Percentiles rank a stretch among this genome's conserved stretches.
Evolutionary conservation across 1,284 basidiomycete species (phyloP).

Genomic region (Cryptococcus jaspeensis): DNA sequence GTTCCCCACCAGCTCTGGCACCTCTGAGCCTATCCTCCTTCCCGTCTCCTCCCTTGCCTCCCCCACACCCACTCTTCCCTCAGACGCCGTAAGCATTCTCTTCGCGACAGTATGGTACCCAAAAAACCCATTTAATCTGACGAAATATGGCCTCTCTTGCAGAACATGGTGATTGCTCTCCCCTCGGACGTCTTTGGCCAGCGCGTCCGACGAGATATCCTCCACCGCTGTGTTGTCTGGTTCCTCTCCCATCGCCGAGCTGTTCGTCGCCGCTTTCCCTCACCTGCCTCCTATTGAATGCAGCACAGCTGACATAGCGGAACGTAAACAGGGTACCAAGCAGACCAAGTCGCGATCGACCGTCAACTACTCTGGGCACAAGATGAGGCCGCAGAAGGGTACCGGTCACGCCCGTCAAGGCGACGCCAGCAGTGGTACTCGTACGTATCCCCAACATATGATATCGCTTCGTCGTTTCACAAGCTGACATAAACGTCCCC

Average conservation of each 20-base stretch:
- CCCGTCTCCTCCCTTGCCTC: slow-evolving; percentile 46
- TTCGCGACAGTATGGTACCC: not conserved
- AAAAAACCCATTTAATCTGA: not conserved
- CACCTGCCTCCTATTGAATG: not conserved
- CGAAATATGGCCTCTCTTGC: not conserved
- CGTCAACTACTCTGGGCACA: slow-evolving; percentile 81
- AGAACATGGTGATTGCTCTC: slow-evolving; percentile 38
- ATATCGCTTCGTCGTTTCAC: not conserved
- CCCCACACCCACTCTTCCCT: slow-evolving; percentile 35
- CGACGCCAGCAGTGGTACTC: slow-evolving; percentile 81
- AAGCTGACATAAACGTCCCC: not conserved
- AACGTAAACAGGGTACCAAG: slow-evolving; percentile 35
- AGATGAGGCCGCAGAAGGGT: slow-evolving; percentile 90
- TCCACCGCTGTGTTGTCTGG: slow-evolving; percentile 89
- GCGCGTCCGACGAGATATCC: slow-evolving; percentile 83
- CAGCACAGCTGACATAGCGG: not conserved
- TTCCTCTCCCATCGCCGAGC: slow-evolving; percentile 83
- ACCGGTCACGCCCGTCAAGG: slow-evolving; percentile 86
- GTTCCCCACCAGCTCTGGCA: slow-evolving; percentile 3
- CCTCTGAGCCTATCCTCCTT: slow-evolving; percentile 30
- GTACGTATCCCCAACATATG: slow-evolving; percentile 45
- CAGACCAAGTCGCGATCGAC: slow-evolving; percentile 85
- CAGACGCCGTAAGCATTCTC: slow-evolving; percentile 24
- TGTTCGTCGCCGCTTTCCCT: slow-evolving; percentile 45
- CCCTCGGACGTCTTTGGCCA: slow-evolving; percentile 67